These are phyloP conservation scores for Podospora anserina DNA, from an alignment of 495 filamentous ascomycete species.

Conservation along the genomic window DNA sequence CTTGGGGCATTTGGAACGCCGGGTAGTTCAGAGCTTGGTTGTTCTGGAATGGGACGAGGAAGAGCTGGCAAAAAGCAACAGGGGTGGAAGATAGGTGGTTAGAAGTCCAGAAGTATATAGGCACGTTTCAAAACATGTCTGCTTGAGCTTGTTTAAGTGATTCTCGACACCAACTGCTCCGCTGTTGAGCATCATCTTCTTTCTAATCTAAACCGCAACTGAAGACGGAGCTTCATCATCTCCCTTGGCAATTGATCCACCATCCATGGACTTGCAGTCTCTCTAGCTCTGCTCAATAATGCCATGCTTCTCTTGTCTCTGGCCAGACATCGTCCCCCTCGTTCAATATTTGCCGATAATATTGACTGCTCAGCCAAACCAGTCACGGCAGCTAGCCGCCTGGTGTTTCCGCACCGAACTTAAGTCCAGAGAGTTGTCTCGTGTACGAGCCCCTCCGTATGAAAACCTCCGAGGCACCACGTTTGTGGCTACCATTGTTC, in stretches of 20 bases:
- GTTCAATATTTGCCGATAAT: not conserved
- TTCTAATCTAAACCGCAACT: no score
- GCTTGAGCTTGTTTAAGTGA: no score
- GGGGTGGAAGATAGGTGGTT: not conserved
- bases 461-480: no score
- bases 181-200: no score
- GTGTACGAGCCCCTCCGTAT: no score
- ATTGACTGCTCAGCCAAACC: not conserved
- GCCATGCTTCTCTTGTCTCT: not conserved
- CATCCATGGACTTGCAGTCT: not conserved
- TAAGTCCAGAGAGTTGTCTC: no score
- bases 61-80: not conserved
- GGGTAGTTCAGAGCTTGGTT: not conserved
- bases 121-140: not conserved
- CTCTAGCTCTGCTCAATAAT: not conserved
- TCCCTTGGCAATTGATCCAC: not conserved
- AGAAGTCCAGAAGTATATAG: not conserved
- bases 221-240: no score
- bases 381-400: not conserved
- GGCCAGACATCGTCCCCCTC: not conserved
- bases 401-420: no score
- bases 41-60: not conserved
- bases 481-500: no score
- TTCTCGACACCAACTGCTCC: no score
- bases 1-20: not conserved